A percentile compares a stretch with the other conserved stretches of the same genome.
Conservation (phyloP, 1,139 yeast genomes). For the Yamadazyma diospyri region DNA sequence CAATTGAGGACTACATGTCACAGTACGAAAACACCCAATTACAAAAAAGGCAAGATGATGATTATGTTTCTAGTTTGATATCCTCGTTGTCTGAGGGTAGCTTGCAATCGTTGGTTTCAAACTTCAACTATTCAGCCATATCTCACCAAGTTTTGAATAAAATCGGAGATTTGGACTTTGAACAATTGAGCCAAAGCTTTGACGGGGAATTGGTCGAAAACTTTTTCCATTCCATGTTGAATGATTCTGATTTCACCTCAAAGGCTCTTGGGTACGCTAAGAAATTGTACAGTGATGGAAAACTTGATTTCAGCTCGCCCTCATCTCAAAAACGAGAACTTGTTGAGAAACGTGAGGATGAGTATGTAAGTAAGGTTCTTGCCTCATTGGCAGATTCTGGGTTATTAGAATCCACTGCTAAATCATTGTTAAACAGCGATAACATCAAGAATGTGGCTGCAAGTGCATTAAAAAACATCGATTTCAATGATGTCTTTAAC, state of each 20-base stretch:
- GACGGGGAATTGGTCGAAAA: constrained; percentile 16
- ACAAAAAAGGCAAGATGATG: constrained; percentile 11
- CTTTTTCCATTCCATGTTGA: constrained; percentile 22
- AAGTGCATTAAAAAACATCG: constrained; percentile 20
- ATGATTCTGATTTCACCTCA: constrained; percentile 20
- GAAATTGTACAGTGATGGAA: constrained; percentile 15
- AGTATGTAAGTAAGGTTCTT: constrained; percentile 19
- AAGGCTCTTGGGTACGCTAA: constrained; percentile 20
- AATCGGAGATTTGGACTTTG: constrained; percentile 9
- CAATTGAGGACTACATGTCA: constrained; percentile 12
- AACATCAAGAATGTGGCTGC: constrained; percentile 19
- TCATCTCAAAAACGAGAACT: background rate
- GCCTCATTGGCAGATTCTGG: constrained; percentile 22
- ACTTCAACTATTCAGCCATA: constrained; percentile 11
- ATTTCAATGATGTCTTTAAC: constrained; percentile 20
- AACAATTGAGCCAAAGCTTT: constrained; percentile 18
- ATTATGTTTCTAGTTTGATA: constrained; percentile 10
- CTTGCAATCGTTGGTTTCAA: constrained; percentile 11
- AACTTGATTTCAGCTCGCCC: constrained; percentile 10
- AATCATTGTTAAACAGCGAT: constrained; percentile 20
- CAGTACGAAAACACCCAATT: constrained; percentile 5
- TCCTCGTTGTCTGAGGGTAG: constrained; percentile 10
- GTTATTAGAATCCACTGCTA: constrained; percentile 20
- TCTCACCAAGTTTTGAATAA: constrained; percentile 10
- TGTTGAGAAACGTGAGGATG: constrained; percentile 16